Evolutionary conservation across 2,329 filamentous ascomycete genomes (phyloP), one percentile per base, ranked within the genome.

Genomic region (Chlorencoelia australis): DNA sequence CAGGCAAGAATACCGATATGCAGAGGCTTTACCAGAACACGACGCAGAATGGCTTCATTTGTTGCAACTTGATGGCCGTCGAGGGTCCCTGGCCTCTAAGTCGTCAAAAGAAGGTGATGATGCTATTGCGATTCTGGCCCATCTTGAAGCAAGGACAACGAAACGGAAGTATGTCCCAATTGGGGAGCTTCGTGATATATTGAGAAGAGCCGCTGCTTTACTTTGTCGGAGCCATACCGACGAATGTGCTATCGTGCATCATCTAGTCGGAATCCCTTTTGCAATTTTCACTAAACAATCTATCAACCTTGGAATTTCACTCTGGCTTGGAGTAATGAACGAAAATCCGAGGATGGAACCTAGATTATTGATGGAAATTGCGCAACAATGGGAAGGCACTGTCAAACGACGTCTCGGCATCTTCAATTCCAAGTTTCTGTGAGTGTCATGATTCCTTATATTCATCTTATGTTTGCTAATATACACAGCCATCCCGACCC

Each of bases 301-400:
- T 2, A 91, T 98, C 57, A 94, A 94, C 56, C 75, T 96, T 33
- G 93, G 91, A 5, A 82, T 95, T 22, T 95, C 91, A 4, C 66
- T 98, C 5, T 99, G 91, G 91, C 76, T 95, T 42, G 91, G 91
- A 17, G 84, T 96, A 10, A 93, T 96, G 53, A 91, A 96, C 51
- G 91, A 98, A 58, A 96, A 94, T 52, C 84, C 88, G 3, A 73
- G 75, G 38, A 79, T 95, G 60, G 87, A 94, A 58, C 74, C 89
- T 7, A 79, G 87, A 42, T 76, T 99, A 38, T 63, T 98, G 20
- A 79, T 78, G 35, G 86, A 94, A 56, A 84, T 96, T 50, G 81
- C 82, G 7, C 82, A 91, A 54, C 83, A 89, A 45, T 98, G 89
- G 85, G 89, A 96, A 59, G 68, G 72, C 39, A 91, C 82, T 4